phyloP scores from a whole-genome alignment of 75 land plant species.

The Cunninghamia lanceolata region DNA sequence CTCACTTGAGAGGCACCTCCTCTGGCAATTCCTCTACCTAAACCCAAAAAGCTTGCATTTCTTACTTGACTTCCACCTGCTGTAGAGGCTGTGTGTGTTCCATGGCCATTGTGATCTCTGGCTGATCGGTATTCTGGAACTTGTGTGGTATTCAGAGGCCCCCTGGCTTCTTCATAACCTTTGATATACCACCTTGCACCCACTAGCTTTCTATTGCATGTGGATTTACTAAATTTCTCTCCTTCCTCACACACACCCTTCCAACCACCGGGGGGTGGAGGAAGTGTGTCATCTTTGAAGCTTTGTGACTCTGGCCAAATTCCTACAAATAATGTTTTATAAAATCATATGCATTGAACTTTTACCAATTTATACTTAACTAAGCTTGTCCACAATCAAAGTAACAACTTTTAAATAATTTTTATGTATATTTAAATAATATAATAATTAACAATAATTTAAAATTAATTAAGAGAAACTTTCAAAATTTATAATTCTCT shows the following conservation, averaged over 20 bases:
- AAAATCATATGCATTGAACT: background rate
- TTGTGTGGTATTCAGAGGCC: slow-evolving; percentile 22
- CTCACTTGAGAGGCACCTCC: slow-evolving; percentile 73
- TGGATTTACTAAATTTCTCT: slow-evolving; percentile 29
- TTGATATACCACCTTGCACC: slow-evolving; percentile 60
- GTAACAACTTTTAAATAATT: background rate
- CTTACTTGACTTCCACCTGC: slow-evolving; percentile 40
- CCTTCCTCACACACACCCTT: slow-evolving; percentile 61
- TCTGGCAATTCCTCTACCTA: slow-evolving; percentile 45
- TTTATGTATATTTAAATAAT: background rate
- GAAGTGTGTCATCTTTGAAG: slow-evolving; percentile 42
- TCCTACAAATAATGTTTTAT: slow-evolving; percentile 20
- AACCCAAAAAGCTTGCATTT: slow-evolving; percentile 30
- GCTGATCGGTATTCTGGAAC: slow-evolving; percentile 47
- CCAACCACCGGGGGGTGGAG: slow-evolving; percentile 60
- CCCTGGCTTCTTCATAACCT: slow-evolving; percentile 44
- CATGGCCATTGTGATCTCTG: slow-evolving; percentile 66
- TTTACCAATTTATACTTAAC: too few relatives aligned
- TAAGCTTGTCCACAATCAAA: background rate
- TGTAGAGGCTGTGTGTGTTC: slow-evolving; percentile 70
- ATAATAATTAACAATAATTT: background rate
- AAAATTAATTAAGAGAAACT: too few relatives aligned
- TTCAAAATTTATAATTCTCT: too few relatives aligned
- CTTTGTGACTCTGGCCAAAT: slow-evolving; percentile 88
- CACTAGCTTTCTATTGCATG: slow-evolving; percentile 66